Percentiles rank a stretch among this genome's conserved stretches.
Evolutionary conservation across 2,329 filamentous ascomycete genomes (phyloP).

Genomic region (Alternaria hordeiaustralica): DNA sequence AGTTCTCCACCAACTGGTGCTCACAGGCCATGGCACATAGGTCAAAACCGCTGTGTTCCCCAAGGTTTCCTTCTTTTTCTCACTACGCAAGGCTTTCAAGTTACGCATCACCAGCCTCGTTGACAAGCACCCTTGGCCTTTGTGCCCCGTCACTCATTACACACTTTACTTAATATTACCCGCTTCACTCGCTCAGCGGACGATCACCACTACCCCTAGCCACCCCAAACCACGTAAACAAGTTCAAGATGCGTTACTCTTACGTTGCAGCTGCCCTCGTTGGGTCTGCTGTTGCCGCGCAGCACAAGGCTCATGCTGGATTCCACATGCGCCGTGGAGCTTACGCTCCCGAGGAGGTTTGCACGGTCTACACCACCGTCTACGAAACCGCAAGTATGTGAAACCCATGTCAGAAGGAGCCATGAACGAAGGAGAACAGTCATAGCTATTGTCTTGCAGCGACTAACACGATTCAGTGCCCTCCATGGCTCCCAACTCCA

Average conservation of each 20-base stretch:
- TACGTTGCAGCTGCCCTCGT: constrained; percentile 66
- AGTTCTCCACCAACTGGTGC: constrained; percentile 9
- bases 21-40: constrained; percentile 27
- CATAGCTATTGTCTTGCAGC: background rate
- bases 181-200: constrained; percentile 91
- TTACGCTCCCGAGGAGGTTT: constrained; percentile 64
- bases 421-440: background rate
- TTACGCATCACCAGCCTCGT: constrained; percentile 43
- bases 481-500: constrained; percentile 34
- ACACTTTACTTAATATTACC: constrained; percentile 50
- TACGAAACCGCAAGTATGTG: constrained; percentile 57
- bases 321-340: constrained; percentile 62
- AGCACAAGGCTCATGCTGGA: constrained; percentile 70
- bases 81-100: constrained; percentile 41
- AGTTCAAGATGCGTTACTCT: constrained; percentile 74
- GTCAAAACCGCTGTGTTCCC: constrained; percentile 42
- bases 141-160: constrained; percentile 48
- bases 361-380: constrained; percentile 73
- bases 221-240: constrained; percentile 41
- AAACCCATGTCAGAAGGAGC: background rate
- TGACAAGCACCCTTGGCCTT: constrained; percentile 41
- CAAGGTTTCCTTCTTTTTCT: constrained; percentile 25
- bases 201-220: constrained; percentile 55
- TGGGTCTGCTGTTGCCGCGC: constrained; percentile 61
- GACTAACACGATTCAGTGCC: constrained; percentile 30